These are phyloP conservation scores for Melastoma malabathricum DNA, from an alignment of 345 rosid genomes.

Conservation along the genomic window DNA sequence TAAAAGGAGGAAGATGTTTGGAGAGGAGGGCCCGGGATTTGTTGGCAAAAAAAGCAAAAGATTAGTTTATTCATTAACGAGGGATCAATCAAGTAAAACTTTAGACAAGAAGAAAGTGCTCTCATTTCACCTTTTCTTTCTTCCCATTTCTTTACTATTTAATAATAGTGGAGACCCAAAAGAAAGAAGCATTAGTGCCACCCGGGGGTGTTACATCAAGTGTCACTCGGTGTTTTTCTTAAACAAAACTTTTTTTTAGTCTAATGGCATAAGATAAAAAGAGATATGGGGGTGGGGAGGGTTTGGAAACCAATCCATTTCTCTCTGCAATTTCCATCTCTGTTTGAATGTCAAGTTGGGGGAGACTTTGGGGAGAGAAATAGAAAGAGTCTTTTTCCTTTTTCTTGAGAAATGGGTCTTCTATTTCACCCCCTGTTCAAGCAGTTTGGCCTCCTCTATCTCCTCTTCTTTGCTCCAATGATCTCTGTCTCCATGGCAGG, in stretches of 20 bases:
- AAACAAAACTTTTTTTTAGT: too few species aligned
- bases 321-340: constrained; percentile 15
- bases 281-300: too few species aligned
- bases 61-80: constrained; percentile 1
- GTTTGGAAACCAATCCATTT: too few species aligned
- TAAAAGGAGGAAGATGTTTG: too few species aligned
- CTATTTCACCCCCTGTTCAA: constrained; percentile 2
- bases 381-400: constrained; percentile 4
- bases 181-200: neutral
- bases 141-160: neutral
- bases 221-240: constrained; percentile 10
- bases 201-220: neutral
- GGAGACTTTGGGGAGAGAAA: constrained; percentile 6
- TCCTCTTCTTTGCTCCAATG: constrained; percentile 9
- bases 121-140: constrained; percentile 12
- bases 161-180: neutral
- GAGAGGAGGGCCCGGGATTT: too few species aligned
- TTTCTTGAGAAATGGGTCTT: constrained; percentile 15
- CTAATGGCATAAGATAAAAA: too few species aligned
- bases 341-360: constrained; percentile 14
- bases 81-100: constrained; percentile 3
- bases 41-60: too few species aligned
- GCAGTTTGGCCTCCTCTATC: constrained; percentile 6
- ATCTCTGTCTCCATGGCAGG: constrained; percentile 9
- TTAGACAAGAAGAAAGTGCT: constrained; percentile 9